Conservation (phyloP, 2,329 filamentous ascomycete species). For the Verticillium longisporum region DNA sequence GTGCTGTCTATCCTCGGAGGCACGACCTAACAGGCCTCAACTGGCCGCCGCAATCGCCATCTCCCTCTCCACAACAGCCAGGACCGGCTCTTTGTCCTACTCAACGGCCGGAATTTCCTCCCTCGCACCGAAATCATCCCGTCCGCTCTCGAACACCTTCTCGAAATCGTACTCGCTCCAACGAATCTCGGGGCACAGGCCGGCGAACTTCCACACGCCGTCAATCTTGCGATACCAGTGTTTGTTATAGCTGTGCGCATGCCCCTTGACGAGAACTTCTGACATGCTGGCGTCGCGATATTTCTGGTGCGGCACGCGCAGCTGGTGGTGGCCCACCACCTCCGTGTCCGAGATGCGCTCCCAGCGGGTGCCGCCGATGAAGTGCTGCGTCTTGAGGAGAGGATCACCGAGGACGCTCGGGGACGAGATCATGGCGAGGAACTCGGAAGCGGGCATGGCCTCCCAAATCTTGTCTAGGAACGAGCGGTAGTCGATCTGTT, state of each 20-base stretch:
- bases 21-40: not conserved
- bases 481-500: constrained; percentile 63
- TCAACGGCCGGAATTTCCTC: not conserved
- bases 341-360: constrained; percentile 50
- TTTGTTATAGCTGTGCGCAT: constrained; percentile 50
- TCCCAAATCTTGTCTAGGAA: constrained; percentile 56
- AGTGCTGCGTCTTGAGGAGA: constrained; percentile 57
- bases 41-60: not conserved
- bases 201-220: constrained; percentile 57
- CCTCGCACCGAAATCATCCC: constrained; percentile 7
- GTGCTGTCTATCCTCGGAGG: too few relatives aligned
- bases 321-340: constrained; percentile 53
- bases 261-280: constrained; percentile 50
- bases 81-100: too few relatives aligned
- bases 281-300: constrained; percentile 43
- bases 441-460: constrained; percentile 55
- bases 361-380: constrained; percentile 54
- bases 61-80: not conserved
- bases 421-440: constrained; percentile 51
- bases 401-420: constrained; percentile 52
- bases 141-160: constrained; percentile 34
- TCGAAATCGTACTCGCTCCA: constrained; percentile 54
- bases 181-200: constrained; percentile 45
- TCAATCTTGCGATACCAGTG: constrained; percentile 52
- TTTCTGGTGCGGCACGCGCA: constrained; percentile 55